phyloP scores from a whole-genome alignment of 2,329 filamentous ascomycete species.

The Nannizziopsis arthrosporioides region DNA sequence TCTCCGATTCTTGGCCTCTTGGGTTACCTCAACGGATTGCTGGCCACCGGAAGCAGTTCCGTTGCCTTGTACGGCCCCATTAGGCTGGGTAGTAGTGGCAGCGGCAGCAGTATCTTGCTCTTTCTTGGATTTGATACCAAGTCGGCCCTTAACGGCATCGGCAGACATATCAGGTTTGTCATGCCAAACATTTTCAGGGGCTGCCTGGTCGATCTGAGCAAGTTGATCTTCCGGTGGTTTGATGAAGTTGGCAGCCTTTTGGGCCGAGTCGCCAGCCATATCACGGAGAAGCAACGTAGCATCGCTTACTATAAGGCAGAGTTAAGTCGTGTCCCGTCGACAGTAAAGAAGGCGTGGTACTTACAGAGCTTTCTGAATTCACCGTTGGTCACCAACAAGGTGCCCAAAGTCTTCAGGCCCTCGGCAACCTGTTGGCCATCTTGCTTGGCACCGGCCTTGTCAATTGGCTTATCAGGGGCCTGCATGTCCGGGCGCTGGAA shows the following conservation, averaged over 20 bases:
- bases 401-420: conserved; percentile 77
- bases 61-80: not conserved
- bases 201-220: conserved; percentile 65
- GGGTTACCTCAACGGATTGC: not conserved
- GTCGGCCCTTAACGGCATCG: conserved; percentile 55
- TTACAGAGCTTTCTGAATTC: conserved; percentile 83
- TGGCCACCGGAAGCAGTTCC: not conserved
- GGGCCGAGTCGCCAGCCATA: conserved; percentile 80
- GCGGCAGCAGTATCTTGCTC: not conserved
- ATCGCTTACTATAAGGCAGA: conserved; percentile 53
- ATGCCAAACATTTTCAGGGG: conserved; percentile 88
- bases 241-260: conserved; percentile 61
- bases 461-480: conserved; percentile 54
- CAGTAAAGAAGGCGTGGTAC: conserved; percentile 29
- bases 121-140: conserved; percentile 49
- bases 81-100: conserved; percentile 3
- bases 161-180: conserved; percentile 67
- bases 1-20: conserved; percentile 36
- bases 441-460: conserved; percentile 65
- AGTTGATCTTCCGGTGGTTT: conserved; percentile 70
- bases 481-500: conserved; percentile 50
- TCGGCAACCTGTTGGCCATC: conserved; percentile 75
- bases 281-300: conserved; percentile 70
- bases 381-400: conserved; percentile 84
- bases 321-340: conserved; percentile 10